Evolutionary conservation across 805 yeast genomes (phyloP), one percentile per base, ranked within the genome.

Genomic region (Yarrowia bubula): DNA sequence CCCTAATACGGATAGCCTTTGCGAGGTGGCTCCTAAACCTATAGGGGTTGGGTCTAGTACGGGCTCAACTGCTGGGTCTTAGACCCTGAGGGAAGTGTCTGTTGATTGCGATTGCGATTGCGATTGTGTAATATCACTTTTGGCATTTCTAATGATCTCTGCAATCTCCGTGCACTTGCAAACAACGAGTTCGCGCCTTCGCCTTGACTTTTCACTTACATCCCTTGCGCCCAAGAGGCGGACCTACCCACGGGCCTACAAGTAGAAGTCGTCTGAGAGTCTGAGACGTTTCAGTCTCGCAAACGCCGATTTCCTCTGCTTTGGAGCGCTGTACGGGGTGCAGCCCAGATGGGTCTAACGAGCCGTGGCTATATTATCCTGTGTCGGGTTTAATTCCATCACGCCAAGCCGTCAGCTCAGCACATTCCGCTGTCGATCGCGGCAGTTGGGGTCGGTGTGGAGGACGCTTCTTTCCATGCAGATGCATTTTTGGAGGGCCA

Each of bases 361-460:
- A 22, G 3, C 28, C 28, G 28, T 22, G 28, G 28, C 3, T 22
- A 22, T 22, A 22, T 22, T 22, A 22, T 22, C n/a, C n/a, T 22
- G 3, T 22, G 4, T 5, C 28, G 3, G 28, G 28, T 3, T 22
- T 22, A 22, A 22, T 22, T 13, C 17, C 48, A 43, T 43, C 48
- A 32, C 48, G 53, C 53, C 53, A 47, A 47, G 53, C 53, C 11
- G 53, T 8, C 53, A 32, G 11, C 11, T 47, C 53, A 32, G 53
- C 53, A 33, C 53, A 47, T 47, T 47, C 41, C 31, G 32, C 41
- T 35, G 55, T 48, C 55, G 55, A 48, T 48, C 55, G 55, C 55
- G 55, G 55, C 55, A n/a, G 41, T 48, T 48, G 55, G 41, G 17
- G 28, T 22, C 28, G 28, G 28, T 22, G 28, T 22, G 28, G 28